Conservation (phyloP, 2,329 filamentous ascomycete species). For the Stemphylium beticola region DNA sequence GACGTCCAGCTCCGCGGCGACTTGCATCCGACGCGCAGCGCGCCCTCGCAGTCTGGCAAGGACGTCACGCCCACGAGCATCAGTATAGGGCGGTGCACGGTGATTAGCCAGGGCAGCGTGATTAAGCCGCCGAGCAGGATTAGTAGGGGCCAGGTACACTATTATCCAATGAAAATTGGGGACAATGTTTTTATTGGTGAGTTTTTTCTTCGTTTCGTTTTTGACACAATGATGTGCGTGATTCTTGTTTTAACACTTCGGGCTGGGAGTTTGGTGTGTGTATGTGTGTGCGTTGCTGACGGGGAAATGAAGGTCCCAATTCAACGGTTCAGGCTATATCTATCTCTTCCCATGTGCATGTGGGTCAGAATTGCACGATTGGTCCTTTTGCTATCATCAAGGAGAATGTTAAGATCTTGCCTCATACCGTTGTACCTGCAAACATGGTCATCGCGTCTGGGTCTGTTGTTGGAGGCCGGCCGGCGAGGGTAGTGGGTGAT, state of each 20-base stretch:
- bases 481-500: conserved; percentile 57
- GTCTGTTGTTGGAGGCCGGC: conserved; percentile 75
- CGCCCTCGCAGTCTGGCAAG: conserved; percentile 39
- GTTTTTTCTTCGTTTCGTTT: conserved; percentile 31
- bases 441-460: conserved; percentile 94
- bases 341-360: conserved; percentile 84
- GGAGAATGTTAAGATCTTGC: conserved; percentile 87
- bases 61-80: conserved; percentile 63
- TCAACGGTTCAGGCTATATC: conserved; percentile 82
- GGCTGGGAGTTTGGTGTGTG: too few species aligned
- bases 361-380: conserved; percentile 77
- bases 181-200: conserved; percentile 92
- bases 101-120: conserved; percentile 78
- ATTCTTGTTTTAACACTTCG: too few species aligned
- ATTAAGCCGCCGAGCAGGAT: conserved; percentile 83
- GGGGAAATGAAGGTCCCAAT: conserved; percentile 43
- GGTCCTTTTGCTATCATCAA: conserved; percentile 91
- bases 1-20: conserved; percentile 95
- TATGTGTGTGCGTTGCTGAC: background rate
- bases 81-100: conserved; percentile 88
- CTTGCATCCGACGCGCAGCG: conserved; percentile 59
- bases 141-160: conserved; percentile 75
- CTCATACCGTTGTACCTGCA: conserved; percentile 80
- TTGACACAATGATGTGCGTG: too few species aligned
- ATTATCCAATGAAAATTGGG: conserved; percentile 89